Percentiles rank a stretch among this genome's conserved stretches.
Evolutionary conservation across 768 basidiomycete genomes (phyloP).

Genomic region (Ramaria rubella): DNA sequence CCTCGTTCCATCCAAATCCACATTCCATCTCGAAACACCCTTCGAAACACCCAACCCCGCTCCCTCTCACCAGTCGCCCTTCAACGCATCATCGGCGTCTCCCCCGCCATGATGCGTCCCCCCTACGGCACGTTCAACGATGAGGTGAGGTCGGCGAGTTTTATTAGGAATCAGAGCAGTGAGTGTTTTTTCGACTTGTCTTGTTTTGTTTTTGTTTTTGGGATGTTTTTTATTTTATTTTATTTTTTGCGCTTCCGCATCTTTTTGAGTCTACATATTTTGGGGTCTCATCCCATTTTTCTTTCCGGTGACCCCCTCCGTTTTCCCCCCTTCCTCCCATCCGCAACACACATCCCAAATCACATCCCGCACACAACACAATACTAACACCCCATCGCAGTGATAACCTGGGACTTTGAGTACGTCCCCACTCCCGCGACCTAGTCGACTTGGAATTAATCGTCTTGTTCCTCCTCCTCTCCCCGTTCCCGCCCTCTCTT

Average conservation of each 20-base stretch:
- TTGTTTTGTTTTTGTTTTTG: too few species aligned
- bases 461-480: too few species aligned
- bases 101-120: slow-evolving; percentile 47
- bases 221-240: too few species aligned
- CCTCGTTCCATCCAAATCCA: neutral
- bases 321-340: neutral
- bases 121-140: slow-evolving; percentile 40
- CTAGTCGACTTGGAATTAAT: too few species aligned
- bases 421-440: too few species aligned
- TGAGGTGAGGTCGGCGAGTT: slow-evolving; percentile 29
- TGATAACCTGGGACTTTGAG: slow-evolving; percentile 20
- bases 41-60: neutral
- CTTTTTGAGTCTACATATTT: too few species aligned
- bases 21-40: neutral
- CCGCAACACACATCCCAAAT: too few species aligned
- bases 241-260: too few species aligned
- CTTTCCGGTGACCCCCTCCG: neutral
- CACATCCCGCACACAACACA: too few species aligned
- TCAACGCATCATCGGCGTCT: slow-evolving; percentile 34
- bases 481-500: too few species aligned
- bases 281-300: too few species aligned
- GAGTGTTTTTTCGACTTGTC: too few species aligned
- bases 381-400: neutral
- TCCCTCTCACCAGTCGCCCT: slow-evolving; percentile 24
- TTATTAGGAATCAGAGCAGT: slow-evolving; percentile 13